Evolutionary conservation across 2,329 filamentous ascomycete species (phyloP), one percentile per base, ranked within the genome.

Genomic region (Hymenoscyphus occultus): DNA sequence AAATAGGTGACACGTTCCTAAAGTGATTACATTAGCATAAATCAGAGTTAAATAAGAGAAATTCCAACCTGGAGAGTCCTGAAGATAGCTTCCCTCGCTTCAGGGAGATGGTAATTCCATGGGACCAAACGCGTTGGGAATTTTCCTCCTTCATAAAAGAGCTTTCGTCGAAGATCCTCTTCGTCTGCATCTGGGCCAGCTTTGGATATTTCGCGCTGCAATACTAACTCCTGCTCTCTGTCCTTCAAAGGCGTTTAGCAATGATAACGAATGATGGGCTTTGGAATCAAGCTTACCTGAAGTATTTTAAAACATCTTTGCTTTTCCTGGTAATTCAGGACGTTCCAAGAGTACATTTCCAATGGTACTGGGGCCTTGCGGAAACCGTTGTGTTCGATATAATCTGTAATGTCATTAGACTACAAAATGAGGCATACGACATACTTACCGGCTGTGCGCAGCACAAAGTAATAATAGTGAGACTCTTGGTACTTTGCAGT

Each of bases 21-120:
- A 5, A 14, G 22, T 22, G 22, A 22, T 22, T 28, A 28, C n/a
- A 32, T 40, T 28, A 65, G 45, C 32, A 28, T 22, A 28, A 16
- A 13, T 40, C 28, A 5, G 19, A 9, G 39, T 39, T 16, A 42
- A 42, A 35, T 3, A 12, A 16, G 57, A 14, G 32, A 63, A 22
- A 22, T 22, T 22, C 39, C 28, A 39, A 64, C 64, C 51, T 68
- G 66, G 39, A 68, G 64, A n/a, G 35, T 22, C 3, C 22, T 19
- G 45, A 62, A 65, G 2, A 64, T 2, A 32, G 16, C 1, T 45
- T 65, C 31, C 42, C 35, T 59, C 57, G 66, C 64, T 35, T 54
- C n/a, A 39, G 28, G n/a, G 6, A 28, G n/a, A 1, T 63, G 57
- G 1, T 16, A 2, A 14, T 19, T 12, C 60, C 60, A 65, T 16